A percentile compares a stretch with the other conserved stretches of the same genome.
phyloP scores from a whole-genome alignment of 257 asterid species.

The Nicotiana undulata region DNA sequence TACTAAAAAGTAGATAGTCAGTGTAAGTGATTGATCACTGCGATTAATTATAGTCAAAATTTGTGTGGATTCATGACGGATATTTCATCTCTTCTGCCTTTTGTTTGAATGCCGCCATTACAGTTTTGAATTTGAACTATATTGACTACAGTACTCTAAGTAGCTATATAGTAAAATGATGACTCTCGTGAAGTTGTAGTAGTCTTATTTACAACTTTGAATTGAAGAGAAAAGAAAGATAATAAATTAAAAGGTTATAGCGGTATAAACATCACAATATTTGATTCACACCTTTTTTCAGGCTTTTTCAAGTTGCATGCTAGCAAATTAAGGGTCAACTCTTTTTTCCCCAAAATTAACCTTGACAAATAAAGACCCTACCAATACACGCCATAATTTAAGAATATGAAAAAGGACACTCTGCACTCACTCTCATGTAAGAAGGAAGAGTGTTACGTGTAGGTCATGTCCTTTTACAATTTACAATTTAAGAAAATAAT shows the following conservation, averaged over 20 bases:
- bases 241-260: too few species aligned
- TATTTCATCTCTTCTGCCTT: not conserved
- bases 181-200: not conserved
- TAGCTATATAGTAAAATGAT: not conserved
- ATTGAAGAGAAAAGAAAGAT: not conserved
- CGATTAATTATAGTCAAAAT: not conserved
- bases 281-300: not conserved
- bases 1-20: not conserved
- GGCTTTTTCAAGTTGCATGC: not conserved
- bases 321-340: not conserved
- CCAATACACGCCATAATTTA: not conserved
- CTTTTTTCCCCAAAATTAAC: not conserved
- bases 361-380: not conserved
- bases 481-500: too few species aligned
- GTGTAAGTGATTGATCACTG: not conserved
- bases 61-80: slow-evolving; percentile 1
- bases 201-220: not conserved
- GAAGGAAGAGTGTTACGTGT: too few species aligned
- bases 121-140: not conserved
- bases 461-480: too few species aligned
- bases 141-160: not conserved
- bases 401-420: not conserved
- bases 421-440: not conserved
- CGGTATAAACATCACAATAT: not conserved
- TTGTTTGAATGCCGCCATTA: not conserved